These are phyloP conservation scores for Russula vinacea DNA, from an alignment of 768 basidiomycete genomes.

Conservation along the genomic window DNA sequence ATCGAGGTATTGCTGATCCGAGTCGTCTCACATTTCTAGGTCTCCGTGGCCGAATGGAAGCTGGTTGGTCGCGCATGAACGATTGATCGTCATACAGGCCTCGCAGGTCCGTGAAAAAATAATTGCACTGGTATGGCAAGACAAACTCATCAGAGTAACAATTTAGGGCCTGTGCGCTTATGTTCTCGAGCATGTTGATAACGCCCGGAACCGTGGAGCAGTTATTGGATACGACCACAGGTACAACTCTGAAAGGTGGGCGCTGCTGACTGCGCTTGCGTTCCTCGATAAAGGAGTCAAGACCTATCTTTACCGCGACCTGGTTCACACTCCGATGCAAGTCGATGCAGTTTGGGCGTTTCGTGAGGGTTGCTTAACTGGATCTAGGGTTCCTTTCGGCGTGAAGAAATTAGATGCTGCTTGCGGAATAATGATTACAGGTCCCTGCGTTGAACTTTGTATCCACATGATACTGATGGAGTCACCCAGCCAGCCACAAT, in stretches of 20 bases:
- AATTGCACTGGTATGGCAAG: not conserved
- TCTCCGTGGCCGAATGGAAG: constrained; percentile 78
- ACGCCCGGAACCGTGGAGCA: constrained; percentile 60
- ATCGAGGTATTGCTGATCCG: not conserved
- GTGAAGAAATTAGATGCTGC: constrained; percentile 64
- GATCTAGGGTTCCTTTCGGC: constrained; percentile 73
- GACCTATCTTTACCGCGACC: constrained; percentile 62
- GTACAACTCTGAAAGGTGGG: constrained; percentile 76
- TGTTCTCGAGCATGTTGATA: constrained; percentile 49
- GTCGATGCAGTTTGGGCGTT: constrained; percentile 28
- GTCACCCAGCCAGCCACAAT: constrained; percentile 70
- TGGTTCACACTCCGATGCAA: constrained; percentile 81
- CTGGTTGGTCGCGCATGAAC: constrained; percentile 91
- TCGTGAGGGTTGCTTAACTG: not conserved
- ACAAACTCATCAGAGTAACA: not conserved
- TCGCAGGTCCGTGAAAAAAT: constrained; percentile 56
- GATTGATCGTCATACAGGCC: constrained; percentile 79
- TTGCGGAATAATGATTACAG: constrained; percentile 89
- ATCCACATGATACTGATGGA: constrained; percentile 11
- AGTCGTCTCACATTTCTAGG: constrained; percentile 42
- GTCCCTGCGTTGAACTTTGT: constrained; percentile 36
- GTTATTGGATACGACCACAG: constrained; percentile 88
- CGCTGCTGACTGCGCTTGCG: constrained; percentile 64
- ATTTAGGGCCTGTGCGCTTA: constrained; percentile 74
- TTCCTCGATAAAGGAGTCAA: constrained; percentile 65